phyloP scores from a whole-genome alignment of 1,284 basidiomycete genomes.

The Ceratobasidium sp. region DNA sequence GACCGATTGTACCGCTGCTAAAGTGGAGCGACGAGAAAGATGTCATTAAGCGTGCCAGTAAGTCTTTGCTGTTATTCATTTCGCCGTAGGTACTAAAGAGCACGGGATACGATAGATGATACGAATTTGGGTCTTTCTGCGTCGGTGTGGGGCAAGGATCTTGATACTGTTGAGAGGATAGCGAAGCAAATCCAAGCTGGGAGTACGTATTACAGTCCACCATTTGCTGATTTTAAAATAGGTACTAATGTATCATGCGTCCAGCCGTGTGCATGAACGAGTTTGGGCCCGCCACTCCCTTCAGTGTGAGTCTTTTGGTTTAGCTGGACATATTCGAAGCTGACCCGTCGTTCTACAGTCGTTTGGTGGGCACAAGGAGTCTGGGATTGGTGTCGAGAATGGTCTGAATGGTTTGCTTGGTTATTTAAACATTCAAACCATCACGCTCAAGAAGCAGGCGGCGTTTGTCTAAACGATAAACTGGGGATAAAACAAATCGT shows the following conservation, averaged over 20 bases:
- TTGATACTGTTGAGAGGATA: slow-evolving; percentile 29
- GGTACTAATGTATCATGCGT: neutral
- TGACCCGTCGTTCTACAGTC: neutral
- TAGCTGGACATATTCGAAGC: neutral
- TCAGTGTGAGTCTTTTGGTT: neutral
- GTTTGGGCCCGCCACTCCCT: neutral
- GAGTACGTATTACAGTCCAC: neutral
- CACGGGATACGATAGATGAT: slow-evolving; percentile 15
- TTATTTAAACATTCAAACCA: slow-evolving; percentile 23
- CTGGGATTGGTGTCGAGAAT: slow-evolving; percentile 30
- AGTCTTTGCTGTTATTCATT: neutral
- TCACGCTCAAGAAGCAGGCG: slow-evolving; percentile 30
- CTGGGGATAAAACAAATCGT: no score
- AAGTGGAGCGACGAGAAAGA: slow-evolving; percentile 34
- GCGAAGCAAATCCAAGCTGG: slow-evolving; percentile 34
- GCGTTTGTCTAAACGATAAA: neutral
- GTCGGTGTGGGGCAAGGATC: slow-evolving; percentile 32
- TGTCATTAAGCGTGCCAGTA: slow-evolving; percentile 39
- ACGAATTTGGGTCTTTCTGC: slow-evolving; percentile 27
- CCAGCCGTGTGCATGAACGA: slow-evolving; percentile 1
- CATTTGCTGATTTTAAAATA: neutral
- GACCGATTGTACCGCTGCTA: slow-evolving; percentile 21
- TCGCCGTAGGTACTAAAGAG: neutral
- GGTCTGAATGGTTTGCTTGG: slow-evolving; percentile 10
- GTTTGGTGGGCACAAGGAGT: slow-evolving; percentile 32